phyloP scores from a whole-genome alignment of 345 rosid species.

The Raphanus sativus region DNA sequence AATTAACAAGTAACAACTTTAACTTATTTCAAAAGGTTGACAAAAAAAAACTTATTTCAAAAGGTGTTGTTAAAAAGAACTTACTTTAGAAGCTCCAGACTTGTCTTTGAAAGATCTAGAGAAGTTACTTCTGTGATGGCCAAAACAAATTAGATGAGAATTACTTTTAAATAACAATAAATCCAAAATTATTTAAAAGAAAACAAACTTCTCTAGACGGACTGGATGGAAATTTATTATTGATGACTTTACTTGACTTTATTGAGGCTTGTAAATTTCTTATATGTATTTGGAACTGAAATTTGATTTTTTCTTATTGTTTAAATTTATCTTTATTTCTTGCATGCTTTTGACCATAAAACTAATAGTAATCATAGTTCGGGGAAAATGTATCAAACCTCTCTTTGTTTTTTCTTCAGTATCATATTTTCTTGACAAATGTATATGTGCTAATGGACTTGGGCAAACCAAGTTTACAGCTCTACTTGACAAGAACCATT shows the following conservation, averaged over 20 bases:
- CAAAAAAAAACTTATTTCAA: too few species aligned
- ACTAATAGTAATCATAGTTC: neutral
- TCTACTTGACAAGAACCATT: neutral
- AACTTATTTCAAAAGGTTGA: too few species aligned
- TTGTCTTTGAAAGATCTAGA: neutral
- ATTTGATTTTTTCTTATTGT: neutral
- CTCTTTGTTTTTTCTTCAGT: neutral
- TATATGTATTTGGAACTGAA: neutral
- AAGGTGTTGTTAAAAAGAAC: neutral
- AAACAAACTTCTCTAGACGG: too few species aligned
- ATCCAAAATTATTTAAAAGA: too few species aligned
- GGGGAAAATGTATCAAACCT: neutral
- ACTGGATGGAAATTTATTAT: too few species aligned
- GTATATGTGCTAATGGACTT: too few species aligned
- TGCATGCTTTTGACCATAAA: conserved; percentile 1
- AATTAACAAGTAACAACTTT: neutral
- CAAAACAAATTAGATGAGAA: neutral
- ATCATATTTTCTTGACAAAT: neutral
- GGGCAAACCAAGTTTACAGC: too few species aligned
- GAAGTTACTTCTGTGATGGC: neutral
- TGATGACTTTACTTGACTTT: neutral
- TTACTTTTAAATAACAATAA: too few species aligned
- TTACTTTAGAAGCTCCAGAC: neutral
- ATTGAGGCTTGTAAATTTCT: neutral
- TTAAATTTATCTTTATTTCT: neutral